These are phyloP conservation scores for Fusarium tupiense DNA, from an alignment of 2,329 filamentous ascomycete species.

Conservation along the genomic window DNA sequence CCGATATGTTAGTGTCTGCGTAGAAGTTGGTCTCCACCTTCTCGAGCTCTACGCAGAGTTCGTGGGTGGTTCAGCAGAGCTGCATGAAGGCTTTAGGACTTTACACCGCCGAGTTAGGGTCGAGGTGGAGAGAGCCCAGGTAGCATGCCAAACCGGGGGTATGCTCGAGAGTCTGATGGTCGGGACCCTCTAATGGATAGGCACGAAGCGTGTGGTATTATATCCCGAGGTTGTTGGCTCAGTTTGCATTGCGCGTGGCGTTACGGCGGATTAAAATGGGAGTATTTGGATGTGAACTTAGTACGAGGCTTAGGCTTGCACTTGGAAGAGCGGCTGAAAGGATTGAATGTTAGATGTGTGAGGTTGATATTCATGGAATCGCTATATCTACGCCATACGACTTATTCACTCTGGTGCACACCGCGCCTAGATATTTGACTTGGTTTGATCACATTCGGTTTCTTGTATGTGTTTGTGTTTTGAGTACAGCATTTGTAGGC, in stretches of 20 bases:
- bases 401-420: background rate
- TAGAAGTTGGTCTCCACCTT: slow-evolving; percentile 83
- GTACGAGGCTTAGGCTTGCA: slow-evolving; percentile 30
- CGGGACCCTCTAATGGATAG: slow-evolving; percentile 40
- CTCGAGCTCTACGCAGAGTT: slow-evolving; percentile 89
- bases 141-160: slow-evolving; percentile 82
- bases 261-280: slow-evolving; percentile 42
- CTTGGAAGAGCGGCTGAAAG: background rate
- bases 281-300: slow-evolving; percentile 35
- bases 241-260: slow-evolving; percentile 44
- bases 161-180: slow-evolving; percentile 80
- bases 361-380: background rate
- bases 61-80: slow-evolving; percentile 75
- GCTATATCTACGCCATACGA: background rate
- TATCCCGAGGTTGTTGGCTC: slow-evolving; percentile 37
- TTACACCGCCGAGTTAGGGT: slow-evolving; percentile 76
- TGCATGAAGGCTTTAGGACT: slow-evolving; percentile 75
- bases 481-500: background rate
- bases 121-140: slow-evolving; percentile 85
- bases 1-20: slow-evolving; percentile 80
- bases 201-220: slow-evolving; percentile 24
- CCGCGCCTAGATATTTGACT: slow-evolving; percentile 7
- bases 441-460: slow-evolving; percentile 9
- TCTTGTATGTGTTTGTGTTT: background rate
- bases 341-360: background rate